A percentile compares a stretch with the other conserved stretches of the same genome.
Evolutionary conservation across 192 early-diverging fungal genomes (phyloP).

Genomic region (Podila epigama): DNA sequence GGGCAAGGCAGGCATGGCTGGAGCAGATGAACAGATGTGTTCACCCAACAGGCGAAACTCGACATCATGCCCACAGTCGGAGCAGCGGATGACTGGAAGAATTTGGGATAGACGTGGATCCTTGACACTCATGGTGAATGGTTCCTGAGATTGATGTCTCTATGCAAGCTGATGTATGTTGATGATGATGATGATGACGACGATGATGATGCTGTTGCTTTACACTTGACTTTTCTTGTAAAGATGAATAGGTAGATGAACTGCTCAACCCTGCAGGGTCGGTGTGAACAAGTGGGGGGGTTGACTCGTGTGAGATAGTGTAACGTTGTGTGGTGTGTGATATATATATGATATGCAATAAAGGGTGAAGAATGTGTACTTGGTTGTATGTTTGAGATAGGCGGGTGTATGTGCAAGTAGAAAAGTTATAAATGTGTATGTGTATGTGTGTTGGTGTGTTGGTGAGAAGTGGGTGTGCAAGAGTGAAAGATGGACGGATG

Average conservation of each 20-base stretch:
- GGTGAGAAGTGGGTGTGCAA: background rate
- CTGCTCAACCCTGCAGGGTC: too few relatives aligned
- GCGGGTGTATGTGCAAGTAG: background rate
- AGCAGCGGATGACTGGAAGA: slow-evolving; percentile 62
- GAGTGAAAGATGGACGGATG: background rate
- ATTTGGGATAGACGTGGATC: slow-evolving; percentile 62
- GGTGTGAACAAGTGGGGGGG: too few relatives aligned
- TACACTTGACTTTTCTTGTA: too few relatives aligned
- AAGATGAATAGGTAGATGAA: too few relatives aligned
- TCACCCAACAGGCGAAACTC: slow-evolving; percentile 58
- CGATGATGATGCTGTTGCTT: background rate
- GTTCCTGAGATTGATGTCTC: background rate
- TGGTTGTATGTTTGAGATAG: background rate
- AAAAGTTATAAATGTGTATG: background rate
- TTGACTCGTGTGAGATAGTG: too few relatives aligned
- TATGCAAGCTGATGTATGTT: background rate
- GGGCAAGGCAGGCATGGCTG: slow-evolving; percentile 55
- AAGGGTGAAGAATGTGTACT: background rate
- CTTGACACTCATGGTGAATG: slow-evolving; percentile 26
- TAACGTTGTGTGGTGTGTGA: too few relatives aligned
- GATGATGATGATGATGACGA: slow-evolving; percentile 2
- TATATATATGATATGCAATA: background rate
- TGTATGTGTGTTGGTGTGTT: background rate
- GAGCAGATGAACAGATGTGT: slow-evolving; percentile 60
- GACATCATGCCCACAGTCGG: slow-evolving; percentile 64